A percentile compares a stretch with the other conserved stretches of the same genome.
Evolutionary conservation across 306 rosid species (phyloP).

Genomic region (Dryas alaskensis): DNA sequence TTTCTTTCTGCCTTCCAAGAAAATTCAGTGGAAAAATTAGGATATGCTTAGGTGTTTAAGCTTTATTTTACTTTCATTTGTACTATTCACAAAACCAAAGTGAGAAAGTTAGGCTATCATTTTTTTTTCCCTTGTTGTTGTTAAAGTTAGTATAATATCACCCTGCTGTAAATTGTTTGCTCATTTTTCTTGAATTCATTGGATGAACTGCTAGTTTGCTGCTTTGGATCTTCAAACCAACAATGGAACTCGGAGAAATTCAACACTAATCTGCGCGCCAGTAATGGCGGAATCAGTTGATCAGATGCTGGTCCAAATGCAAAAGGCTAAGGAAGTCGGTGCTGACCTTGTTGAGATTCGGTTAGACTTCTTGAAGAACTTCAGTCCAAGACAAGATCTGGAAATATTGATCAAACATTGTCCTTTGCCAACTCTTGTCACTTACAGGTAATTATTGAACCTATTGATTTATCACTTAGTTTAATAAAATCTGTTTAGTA

Average conservation of each 20-base stretch:
- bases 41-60: not conserved
- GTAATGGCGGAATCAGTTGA: conserved; percentile 40
- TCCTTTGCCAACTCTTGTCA: conserved; percentile 46
- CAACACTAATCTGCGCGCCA: conserved; percentile 49
- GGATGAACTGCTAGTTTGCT: conserved; percentile 24
- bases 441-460: conserved; percentile 38
- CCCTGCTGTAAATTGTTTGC: not conserved
- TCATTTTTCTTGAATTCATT: not conserved
- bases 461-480: not conserved
- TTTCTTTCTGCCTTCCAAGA: not conserved
- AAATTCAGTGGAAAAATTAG: not conserved
- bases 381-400: conserved; percentile 42
- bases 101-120: not conserved
- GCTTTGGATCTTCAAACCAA: conserved; percentile 18
- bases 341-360: conserved; percentile 58
- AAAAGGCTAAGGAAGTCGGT: conserved; percentile 42
- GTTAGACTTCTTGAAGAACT: conserved; percentile 45
- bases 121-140: not conserved
- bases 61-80: not conserved
- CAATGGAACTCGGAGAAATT: conserved; percentile 35
- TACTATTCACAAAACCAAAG: not conserved
- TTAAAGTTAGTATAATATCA: not conserved
- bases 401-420: conserved; percentile 30
- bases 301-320: conserved; percentile 42
- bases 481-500: not conserved